Evolutionary conservation across 768 basidiomycete genomes (phyloP).

Genomic region (Mycena vitilis): DNA sequence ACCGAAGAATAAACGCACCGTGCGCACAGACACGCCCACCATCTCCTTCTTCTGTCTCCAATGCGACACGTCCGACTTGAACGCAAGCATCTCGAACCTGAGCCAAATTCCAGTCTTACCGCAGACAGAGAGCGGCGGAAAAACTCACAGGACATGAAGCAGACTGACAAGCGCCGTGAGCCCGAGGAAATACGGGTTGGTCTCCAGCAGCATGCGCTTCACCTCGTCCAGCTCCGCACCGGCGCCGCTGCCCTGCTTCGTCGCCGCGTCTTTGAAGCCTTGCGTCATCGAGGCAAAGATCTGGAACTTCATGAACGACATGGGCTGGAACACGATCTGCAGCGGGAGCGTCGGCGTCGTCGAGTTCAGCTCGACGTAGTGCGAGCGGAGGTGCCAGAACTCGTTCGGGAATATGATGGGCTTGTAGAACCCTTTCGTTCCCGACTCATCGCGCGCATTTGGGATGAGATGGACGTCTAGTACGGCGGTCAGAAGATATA

Average conservation of each 20-base stretch:
- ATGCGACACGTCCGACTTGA: slow-evolving; percentile 94
- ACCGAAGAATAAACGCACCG: slow-evolving; percentile 55
- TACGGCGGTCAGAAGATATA: slow-evolving; percentile 27
- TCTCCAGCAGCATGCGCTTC: slow-evolving; percentile 93
- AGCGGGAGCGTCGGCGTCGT: slow-evolving; percentile 85
- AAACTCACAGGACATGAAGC: slow-evolving; percentile 84
- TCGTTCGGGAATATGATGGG: slow-evolving; percentile 95
- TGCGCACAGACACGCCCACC: slow-evolving; percentile 91
- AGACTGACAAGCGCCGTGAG: slow-evolving; percentile 88
- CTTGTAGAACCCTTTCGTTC: slow-evolving; percentile 78
- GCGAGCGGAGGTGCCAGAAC: slow-evolving; percentile 91
- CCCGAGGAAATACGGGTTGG: slow-evolving; percentile 88
- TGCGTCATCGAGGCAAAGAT: slow-evolving; percentile 86
- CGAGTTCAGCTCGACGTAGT: slow-evolving; percentile 87
- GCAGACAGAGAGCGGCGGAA: slow-evolving; percentile 9
- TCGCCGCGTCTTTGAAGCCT: slow-evolving; percentile 89
- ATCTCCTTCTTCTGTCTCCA: slow-evolving; percentile 96
- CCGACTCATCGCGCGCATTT: slow-evolving; percentile 69
- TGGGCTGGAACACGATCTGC: slow-evolving; percentile 85
- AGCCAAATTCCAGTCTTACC: slow-evolving; percentile 5
- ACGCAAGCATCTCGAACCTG: slow-evolving; percentile 96
- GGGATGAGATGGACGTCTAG: slow-evolving; percentile 75
- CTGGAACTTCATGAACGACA: slow-evolving; percentile 90
- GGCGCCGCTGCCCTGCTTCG: slow-evolving; percentile 71
- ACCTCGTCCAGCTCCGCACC: slow-evolving; percentile 91